These are phyloP conservation scores for Bocquillonia castaneifolia DNA, from an alignment of 441 rosid species.

Conservation along the genomic window DNA sequence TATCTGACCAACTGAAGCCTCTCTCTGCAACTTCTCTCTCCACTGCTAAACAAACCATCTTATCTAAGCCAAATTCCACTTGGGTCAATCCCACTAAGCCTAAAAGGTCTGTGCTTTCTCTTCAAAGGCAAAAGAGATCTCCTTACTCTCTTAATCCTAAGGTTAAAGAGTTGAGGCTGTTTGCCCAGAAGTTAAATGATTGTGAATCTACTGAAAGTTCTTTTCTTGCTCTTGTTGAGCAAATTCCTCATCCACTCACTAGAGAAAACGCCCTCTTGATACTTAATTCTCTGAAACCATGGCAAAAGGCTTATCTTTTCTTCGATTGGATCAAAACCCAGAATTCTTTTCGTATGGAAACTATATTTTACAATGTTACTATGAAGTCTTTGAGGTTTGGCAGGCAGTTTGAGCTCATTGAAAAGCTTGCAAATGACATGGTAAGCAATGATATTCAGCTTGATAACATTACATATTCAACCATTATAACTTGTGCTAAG, in stretches of 20 bases:
- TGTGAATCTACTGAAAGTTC: slow-evolving; percentile 42
- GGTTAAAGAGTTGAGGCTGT: slow-evolving; percentile 53
- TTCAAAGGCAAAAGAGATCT: slow-evolving; percentile 71
- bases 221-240: slow-evolving; percentile 43
- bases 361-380: slow-evolving; percentile 66
- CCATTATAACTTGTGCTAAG: slow-evolving; percentile 85
- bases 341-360: slow-evolving; percentile 71
- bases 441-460: slow-evolving; percentile 63
- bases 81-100: slow-evolving; percentile 90
- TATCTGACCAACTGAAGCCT: slow-evolving; percentile 81
- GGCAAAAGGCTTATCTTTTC: slow-evolving; percentile 67
- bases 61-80: slow-evolving; percentile 73
- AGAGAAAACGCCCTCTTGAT: slow-evolving; percentile 66
- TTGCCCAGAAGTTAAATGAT: slow-evolving; percentile 62
- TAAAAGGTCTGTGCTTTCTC: slow-evolving; percentile 76
- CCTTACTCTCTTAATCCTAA: slow-evolving; percentile 61
- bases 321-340: slow-evolving; percentile 64
- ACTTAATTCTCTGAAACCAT: slow-evolving; percentile 57
- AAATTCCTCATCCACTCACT: slow-evolving; percentile 50
- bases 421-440: slow-evolving; percentile 81
- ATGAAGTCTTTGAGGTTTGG: slow-evolving; percentile 91
- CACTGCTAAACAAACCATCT: slow-evolving; percentile 35
- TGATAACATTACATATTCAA: slow-evolving; percentile 91
- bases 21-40: slow-evolving; percentile 63
- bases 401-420: slow-evolving; percentile 75